These are phyloP conservation scores for Kwoniella shandongensis DNA, from an alignment of 768 basidiomycete species.

Conservation along the genomic window DNA sequence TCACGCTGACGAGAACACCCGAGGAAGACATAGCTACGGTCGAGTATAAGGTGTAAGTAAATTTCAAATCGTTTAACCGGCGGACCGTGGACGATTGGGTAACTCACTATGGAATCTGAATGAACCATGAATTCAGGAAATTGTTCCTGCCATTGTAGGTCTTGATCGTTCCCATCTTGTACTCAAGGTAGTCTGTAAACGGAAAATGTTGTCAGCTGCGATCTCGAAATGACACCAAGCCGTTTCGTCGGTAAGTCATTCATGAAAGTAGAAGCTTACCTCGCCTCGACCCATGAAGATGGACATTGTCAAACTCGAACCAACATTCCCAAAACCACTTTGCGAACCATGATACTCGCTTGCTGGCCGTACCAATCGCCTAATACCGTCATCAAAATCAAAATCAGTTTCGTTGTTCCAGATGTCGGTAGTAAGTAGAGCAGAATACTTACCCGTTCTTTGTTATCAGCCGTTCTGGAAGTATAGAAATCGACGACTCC, in stretches of 20 bases:
- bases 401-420: no score
- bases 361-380: constrained; percentile 65
- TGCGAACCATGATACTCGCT: constrained; percentile 65
- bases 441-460: constrained; percentile 32
- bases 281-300: constrained; percentile 60
- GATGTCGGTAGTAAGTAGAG: no score
- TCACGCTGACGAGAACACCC: constrained; percentile 67
- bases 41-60: not conserved
- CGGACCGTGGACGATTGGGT: not conserved
- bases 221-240: no score
- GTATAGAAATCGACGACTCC: constrained; percentile 71
- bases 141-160: constrained; percentile 71
- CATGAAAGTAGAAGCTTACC: no score
- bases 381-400: constrained; percentile 57
- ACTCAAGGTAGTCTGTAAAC: constrained; percentile 67
- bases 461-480: constrained; percentile 43
- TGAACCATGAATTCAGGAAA: constrained; percentile 67
- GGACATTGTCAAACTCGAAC: constrained; percentile 57
- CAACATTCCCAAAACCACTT: constrained; percentile 77
- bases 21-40: constrained; percentile 65
- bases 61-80: not conserved
- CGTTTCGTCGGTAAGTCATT: no score
- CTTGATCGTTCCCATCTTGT: constrained; percentile 74
- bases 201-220: no score
- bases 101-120: constrained; percentile 59